Evolutionary conservation across 73 alveolate species (phyloP).

Genomic region (Paramecium tetraurelia): DNA sequence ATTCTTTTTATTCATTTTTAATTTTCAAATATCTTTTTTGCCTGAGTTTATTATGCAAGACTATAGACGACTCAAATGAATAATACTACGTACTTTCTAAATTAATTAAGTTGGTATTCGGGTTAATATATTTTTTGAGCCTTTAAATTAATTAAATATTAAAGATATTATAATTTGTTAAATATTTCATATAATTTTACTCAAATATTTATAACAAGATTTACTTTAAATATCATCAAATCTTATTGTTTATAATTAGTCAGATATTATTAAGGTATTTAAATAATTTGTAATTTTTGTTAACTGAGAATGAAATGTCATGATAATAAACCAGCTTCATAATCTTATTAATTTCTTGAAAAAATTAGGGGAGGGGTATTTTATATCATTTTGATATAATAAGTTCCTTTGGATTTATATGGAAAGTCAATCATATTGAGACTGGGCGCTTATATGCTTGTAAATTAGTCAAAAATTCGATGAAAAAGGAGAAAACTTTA

Average conservation of each 20-base stretch:
- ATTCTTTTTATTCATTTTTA: too few species aligned
- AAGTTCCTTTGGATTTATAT: slow-evolving; percentile 45
- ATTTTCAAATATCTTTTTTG: too few species aligned
- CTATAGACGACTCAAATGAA: too few species aligned
- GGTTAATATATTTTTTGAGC: not conserved
- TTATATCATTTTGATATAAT: not conserved
- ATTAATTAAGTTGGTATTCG: not conserved
- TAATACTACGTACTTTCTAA: not conserved
- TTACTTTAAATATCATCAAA: not conserved
- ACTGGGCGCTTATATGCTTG: slow-evolving; percentile 21
- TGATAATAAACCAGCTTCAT: slow-evolving; percentile 31
- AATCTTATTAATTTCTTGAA: not conserved
- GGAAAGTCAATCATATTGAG: not conserved
- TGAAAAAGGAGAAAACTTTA: slow-evolving; percentile 9
- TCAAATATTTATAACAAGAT: not conserved
- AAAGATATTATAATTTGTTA: not conserved
- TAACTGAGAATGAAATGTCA: not conserved
- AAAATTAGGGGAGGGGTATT: slow-evolving; percentile 41
- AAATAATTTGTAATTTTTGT: not conserved
- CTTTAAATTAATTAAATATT: not conserved
- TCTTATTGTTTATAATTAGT: not conserved
- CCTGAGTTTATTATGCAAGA: too few species aligned
- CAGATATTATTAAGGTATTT: not conserved
- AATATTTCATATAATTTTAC: not conserved
- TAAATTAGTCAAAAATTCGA: slow-evolving; percentile 9